Conservation (phyloP, 257 asterid genomes). For the Cordia subcordata region DNA sequence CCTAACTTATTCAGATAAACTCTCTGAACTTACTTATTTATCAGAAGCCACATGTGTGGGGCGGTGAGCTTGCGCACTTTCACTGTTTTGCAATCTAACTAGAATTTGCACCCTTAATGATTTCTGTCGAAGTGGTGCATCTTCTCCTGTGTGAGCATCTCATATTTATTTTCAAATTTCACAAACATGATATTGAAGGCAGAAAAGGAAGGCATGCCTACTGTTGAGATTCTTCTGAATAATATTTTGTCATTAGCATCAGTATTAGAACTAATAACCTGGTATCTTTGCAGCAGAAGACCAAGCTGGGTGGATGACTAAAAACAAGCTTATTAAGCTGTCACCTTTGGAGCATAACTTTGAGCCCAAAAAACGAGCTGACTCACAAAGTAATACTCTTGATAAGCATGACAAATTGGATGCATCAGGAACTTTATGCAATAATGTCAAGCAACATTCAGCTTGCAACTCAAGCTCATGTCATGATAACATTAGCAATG, state of each 20-base stretch:
- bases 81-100: too few species aligned
- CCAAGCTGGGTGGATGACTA: background rate
- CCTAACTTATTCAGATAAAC: too few species aligned
- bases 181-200: too few species aligned
- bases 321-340: background rate
- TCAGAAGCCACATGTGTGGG: too few species aligned
- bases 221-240: background rate
- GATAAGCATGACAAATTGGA: background rate
- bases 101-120: too few species aligned
- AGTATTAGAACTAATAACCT: background rate
- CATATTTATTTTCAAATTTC: too few species aligned
- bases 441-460: background rate
- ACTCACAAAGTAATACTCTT: background rate
- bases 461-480: background rate
- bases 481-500: background rate
- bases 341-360: background rate
- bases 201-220: background rate
- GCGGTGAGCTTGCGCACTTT: too few species aligned
- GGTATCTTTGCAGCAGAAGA: slow-evolving; percentile 2
- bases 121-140: too few species aligned
- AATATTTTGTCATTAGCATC: background rate
- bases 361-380: background rate
- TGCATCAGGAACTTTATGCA: background rate
- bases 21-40: too few species aligned
- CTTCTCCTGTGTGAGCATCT: too few species aligned